Conservation (phyloP, 305 asterid species). For the Coffea humblotiana region DNA sequence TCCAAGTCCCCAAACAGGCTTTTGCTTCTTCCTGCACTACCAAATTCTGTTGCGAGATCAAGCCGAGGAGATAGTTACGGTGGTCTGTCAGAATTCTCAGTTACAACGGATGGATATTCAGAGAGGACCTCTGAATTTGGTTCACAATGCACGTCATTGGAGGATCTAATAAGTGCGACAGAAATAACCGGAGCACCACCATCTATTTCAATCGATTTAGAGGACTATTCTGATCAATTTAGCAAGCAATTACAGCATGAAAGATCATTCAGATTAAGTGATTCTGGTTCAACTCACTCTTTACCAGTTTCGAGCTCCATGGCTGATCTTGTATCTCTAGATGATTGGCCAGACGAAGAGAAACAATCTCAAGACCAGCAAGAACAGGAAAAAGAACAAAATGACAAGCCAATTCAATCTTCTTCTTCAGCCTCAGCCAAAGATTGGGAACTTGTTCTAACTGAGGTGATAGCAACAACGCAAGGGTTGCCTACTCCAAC, state of each 20-base stretch:
- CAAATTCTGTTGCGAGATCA: constrained; percentile 14
- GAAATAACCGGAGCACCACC: constrained; percentile 43
- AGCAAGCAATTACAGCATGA: constrained; percentile 37
- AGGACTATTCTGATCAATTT: constrained; percentile 46
- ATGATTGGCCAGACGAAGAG: constrained; percentile 43
- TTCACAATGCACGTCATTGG: constrained; percentile 62
- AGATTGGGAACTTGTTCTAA: constrained; percentile 50
- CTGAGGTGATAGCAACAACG: constrained; percentile 27
- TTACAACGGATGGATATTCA: constrained; percentile 38
- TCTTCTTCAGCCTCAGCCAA: constrained; percentile 22
- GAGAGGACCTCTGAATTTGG: constrained; percentile 41
- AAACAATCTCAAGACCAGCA: constrained; percentile 19
- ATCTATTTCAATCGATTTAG: constrained; percentile 73
- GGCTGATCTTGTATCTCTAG: constrained; percentile 65
- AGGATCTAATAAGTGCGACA: constrained; percentile 72
- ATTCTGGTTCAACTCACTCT: constrained; percentile 65
- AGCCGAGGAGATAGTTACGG: constrained; percentile 37
- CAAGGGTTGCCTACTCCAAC: constrained; percentile 1
- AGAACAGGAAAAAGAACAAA: constrained; percentile 16
- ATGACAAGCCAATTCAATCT: constrained; percentile 18
- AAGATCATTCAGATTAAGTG: constrained; percentile 38
- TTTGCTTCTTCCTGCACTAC: constrained; percentile 26
- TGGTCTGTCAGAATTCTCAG: constrained; percentile 52
- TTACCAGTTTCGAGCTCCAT: constrained; percentile 57
- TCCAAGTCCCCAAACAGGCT: constrained; percentile 29